These are phyloP conservation scores for Mariannaea sp. DNA, from an alignment of 2,329 filamentous ascomycete species.

Conservation along the genomic window DNA sequence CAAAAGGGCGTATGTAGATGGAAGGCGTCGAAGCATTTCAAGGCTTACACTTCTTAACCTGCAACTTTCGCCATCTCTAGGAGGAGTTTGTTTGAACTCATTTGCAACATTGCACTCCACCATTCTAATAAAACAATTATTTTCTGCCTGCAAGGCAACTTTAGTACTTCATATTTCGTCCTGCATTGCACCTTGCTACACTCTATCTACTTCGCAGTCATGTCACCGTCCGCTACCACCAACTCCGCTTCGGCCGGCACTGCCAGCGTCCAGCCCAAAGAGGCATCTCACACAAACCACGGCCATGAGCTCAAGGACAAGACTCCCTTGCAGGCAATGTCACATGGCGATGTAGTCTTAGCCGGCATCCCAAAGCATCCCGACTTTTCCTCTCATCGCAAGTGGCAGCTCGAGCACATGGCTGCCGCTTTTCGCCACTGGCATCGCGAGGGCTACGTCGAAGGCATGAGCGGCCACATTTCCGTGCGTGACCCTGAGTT, in stretches of 20 bases:
- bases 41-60: neutral
- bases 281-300: conserved; percentile 22
- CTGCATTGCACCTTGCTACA: too few relatives aligned
- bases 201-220: neutral
- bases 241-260: conserved; percentile 9
- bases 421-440: conserved; percentile 71
- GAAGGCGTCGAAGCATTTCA: conserved; percentile 3
- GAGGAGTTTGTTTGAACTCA: too few relatives aligned
- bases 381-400: conserved; percentile 33
- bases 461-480: conserved; percentile 73
- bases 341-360: conserved; percentile 33
- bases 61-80: neutral
- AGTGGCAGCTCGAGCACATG: conserved; percentile 60
- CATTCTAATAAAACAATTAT: too few relatives aligned
- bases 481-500: conserved; percentile 67
- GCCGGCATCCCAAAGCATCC: conserved; percentile 33
- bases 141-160: neutral
- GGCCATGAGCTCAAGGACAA: conserved; percentile 32
- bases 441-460: conserved; percentile 66
- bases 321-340: conserved; percentile 36
- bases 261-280: conserved; percentile 22
- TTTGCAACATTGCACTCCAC: too few relatives aligned
- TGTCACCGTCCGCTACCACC: conserved; percentile 18
- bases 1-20: conserved; percentile 4
- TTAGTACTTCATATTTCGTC: neutral